Evolutionary conservation across 371 early-diverging fungal genomes (phyloP), one percentile per base, ranked within the genome.

Genomic region (Fennellomyces sp.): DNA sequence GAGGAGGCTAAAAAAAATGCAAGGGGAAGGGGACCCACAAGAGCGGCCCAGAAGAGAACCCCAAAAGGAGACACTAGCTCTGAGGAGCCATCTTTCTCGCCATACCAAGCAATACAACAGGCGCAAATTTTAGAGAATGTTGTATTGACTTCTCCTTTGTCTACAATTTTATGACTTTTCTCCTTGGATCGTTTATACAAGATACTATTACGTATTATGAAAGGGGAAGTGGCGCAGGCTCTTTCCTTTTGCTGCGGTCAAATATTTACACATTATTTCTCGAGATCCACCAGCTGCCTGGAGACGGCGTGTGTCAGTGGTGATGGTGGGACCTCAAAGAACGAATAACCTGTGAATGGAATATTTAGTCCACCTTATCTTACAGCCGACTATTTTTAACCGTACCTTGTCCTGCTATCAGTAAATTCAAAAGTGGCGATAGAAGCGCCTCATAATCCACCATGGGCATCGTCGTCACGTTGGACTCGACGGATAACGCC

Each of bases 251-350:
- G 41, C 0, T 19, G 41, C 15, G 21, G 2, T n/a, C 41, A n/a
- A 41, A 49, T 27, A 49, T 25, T 25, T 15, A 15, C n/a, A 45
- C 1, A 17, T 45, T 45, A 45, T 27, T 45, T 45, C 4, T 45
- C 21, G 6, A 15, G 8, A 23, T 25, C 45, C 10, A 15, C 33
- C 41, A 56, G 61, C 48, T 65, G 58, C 66, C 70, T 63, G 50
- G 63, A 56, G 3, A 66, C 48, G n/a, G 62, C 49, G 27, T 58
- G 47, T 28, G 65, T 58, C 27, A 66, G 28, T 23, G 56, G 50
- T 6, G 68, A 58, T 15, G 36, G 55, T 45, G 71, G 71, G 12
- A 68, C 52, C 30, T 70, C 71, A 58, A 70, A 66, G 56, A 66
- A 68, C 15, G 64, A 64, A 58, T 70, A 70, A n/a, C 56, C 65